Percentiles rank a stretch among this genome's conserved stretches.
Evolutionary conservation across 2,329 filamentous ascomycete genomes (phyloP).

Genomic region (Penicillium sp.): DNA sequence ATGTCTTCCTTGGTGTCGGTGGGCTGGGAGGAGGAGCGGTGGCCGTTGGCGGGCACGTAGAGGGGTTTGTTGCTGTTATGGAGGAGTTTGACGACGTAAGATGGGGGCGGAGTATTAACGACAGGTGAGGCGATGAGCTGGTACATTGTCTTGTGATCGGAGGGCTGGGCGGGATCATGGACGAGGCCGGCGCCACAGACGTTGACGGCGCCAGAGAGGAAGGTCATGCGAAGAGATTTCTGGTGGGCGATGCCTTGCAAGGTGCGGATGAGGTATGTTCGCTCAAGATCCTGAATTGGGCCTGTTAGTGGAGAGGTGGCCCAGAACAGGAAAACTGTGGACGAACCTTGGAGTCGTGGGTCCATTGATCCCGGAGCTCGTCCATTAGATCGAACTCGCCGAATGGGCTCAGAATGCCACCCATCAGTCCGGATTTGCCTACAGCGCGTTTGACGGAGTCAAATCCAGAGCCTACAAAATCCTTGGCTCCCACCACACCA

Average conservation of each 20-base stretch:
- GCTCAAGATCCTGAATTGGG: slow-evolving; percentile 69
- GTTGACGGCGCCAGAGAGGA: slow-evolving; percentile 87
- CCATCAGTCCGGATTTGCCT: slow-evolving; percentile 93
- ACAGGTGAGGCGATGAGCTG: slow-evolving; percentile 92
- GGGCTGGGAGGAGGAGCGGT: slow-evolving; percentile 62
- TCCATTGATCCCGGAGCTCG: slow-evolving; percentile 95
- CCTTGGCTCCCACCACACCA: slow-evolving; percentile 91
- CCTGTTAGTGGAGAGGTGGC: neutral
- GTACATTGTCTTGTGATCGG: slow-evolving; percentile 99
- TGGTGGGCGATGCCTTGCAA: slow-evolving; percentile 93
- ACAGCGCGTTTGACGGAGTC: slow-evolving; percentile 94
- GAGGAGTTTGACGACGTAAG: slow-evolving; percentile 89
- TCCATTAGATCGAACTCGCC: slow-evolving; percentile 93
- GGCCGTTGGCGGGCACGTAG: slow-evolving; percentile 88
- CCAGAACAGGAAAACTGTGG: neutral
- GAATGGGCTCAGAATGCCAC: slow-evolving; percentile 90
- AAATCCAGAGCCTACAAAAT: slow-evolving; percentile 88
- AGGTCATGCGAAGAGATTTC: slow-evolving; percentile 94
- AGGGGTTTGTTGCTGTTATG: slow-evolving; percentile 83
- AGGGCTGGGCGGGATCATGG: slow-evolving; percentile 86
- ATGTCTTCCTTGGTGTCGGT: slow-evolving; percentile 98
- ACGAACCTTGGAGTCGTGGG: slow-evolving; percentile 81
- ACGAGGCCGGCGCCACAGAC: slow-evolving; percentile 88
- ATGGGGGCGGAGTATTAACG: slow-evolving; percentile 79
- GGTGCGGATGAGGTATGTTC: slow-evolving; percentile 93